These are phyloP conservation scores for Diplodia corticola DNA, from an alignment of 2,329 filamentous ascomycete genomes.

Conservation along the genomic window DNA sequence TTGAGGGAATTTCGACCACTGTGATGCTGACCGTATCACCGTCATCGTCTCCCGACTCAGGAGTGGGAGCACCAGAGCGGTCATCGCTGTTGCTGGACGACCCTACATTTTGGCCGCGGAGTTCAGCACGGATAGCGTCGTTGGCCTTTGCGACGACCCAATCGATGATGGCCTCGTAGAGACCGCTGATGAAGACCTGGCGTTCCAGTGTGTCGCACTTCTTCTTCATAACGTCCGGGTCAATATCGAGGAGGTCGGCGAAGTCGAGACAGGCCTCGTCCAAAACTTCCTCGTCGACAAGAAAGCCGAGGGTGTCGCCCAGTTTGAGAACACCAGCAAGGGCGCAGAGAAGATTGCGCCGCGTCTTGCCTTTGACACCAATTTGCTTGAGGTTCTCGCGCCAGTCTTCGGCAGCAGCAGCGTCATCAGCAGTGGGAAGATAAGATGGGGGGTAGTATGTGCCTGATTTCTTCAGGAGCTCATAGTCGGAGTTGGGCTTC, in stretches of 20 bases:
- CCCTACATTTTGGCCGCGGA: constrained; percentile 65
- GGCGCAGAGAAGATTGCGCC: constrained; percentile 81
- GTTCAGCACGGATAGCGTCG: constrained; percentile 73
- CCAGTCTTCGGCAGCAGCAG: constrained; percentile 90
- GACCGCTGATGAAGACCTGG: constrained; percentile 74
- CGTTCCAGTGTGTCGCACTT: constrained; percentile 85
- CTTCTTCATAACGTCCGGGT: constrained; percentile 75
- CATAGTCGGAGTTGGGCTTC: constrained; percentile 73
- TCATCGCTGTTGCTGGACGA: constrained; percentile 64
- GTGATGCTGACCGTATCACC: constrained; percentile 88
- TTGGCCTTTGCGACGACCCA: constrained; percentile 93
- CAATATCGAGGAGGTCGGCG: constrained; percentile 78
- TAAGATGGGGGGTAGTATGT: constrained; percentile 87
- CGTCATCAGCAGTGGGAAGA: constrained; percentile 88
- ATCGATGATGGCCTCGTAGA: constrained; percentile 93
- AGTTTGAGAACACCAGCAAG: constrained; percentile 87
- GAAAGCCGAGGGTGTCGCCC: constrained; percentile 83
- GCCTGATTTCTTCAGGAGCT: constrained; percentile 75
- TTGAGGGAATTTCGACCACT: constrained; percentile 79
- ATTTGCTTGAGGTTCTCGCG: constrained; percentile 82
- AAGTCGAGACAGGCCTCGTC: constrained; percentile 90
- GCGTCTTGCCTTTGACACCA: constrained; percentile 83
- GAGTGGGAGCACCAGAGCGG: constrained; percentile 60
- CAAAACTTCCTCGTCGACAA: constrained; percentile 78
- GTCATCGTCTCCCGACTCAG: constrained; percentile 67